Evolutionary conservation across 2,329 filamentous ascomycete genomes (phyloP).

Genomic region (Colletotrichum sp.): DNA sequence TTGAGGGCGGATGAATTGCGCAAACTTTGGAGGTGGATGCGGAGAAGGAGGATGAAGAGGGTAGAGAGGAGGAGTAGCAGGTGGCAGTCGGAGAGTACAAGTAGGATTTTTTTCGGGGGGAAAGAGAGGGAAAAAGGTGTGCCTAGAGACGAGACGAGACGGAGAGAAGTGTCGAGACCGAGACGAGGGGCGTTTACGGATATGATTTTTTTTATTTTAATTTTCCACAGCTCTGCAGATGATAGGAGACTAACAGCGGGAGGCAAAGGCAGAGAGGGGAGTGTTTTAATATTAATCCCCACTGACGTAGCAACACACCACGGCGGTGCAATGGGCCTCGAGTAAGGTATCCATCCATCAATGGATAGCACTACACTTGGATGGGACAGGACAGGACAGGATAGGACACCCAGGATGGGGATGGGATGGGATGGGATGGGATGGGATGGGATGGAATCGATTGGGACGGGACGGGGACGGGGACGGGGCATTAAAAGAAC

Average conservation of each 20-base stretch:
- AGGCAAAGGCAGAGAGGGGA: not conserved
- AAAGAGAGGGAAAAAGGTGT: not conserved
- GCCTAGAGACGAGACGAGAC: not conserved
- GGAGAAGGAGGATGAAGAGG: not conserved
- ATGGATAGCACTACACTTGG: not conserved
- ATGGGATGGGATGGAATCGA: not conserved
- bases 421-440: not conserved
- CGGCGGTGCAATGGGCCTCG: not conserved
- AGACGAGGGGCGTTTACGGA: constrained; percentile 13
- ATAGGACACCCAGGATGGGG: not conserved
- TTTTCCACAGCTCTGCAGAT: constrained; percentile 13
- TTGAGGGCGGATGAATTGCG: not conserved
- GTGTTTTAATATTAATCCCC: constrained; percentile 24
- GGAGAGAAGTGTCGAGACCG: not conserved
- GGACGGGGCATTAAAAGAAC: not conserved
- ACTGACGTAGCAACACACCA: constrained; percentile 21
- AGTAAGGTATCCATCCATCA: not conserved
- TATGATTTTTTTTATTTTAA: constrained; percentile 12
- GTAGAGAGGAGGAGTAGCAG: not conserved
- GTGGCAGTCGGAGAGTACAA: not conserved
- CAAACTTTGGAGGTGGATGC: not conserved
- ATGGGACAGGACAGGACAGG: not conserved
- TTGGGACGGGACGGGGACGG: not conserved
- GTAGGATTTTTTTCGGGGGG: not conserved
- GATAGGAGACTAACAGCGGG: constrained; percentile 1